phyloP scores from a whole-genome alignment of 2,329 filamentous ascomycete species.

The Uncinocarpus reesii region DNA sequence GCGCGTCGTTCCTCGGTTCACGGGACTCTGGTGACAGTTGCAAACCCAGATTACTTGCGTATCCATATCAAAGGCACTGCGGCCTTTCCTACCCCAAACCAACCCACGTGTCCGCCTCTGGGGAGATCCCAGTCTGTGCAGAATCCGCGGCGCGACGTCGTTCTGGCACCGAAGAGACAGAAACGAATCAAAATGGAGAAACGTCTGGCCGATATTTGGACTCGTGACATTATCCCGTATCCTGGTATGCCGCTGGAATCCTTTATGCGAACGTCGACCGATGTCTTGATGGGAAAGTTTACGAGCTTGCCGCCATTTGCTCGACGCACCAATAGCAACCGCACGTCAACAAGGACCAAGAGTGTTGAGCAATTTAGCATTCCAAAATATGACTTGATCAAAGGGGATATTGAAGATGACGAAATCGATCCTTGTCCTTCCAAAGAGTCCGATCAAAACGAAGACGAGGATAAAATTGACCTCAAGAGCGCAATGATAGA shows the following conservation, averaged over 20 bases:
- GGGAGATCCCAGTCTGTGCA: constrained; percentile 51
- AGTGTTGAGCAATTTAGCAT: constrained; percentile 10
- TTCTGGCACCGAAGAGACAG: constrained; percentile 61
- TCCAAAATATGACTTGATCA: constrained; percentile 7
- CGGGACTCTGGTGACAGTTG: constrained; percentile 46
- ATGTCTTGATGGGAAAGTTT: constrained; percentile 77
- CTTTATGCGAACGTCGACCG: constrained; percentile 66
- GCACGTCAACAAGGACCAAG: background rate
- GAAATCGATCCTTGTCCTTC: background rate
- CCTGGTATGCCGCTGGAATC: constrained; percentile 71
- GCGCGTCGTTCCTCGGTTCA: constrained; percentile 59
- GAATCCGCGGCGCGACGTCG: constrained; percentile 53
- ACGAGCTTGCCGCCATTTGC: constrained; percentile 69
- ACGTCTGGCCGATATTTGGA: constrained; percentile 70
- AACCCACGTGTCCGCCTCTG: constrained; percentile 11
- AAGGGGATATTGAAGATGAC: constrained; percentile 4
- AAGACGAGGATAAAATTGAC: constrained; percentile 2
- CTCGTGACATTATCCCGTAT: constrained; percentile 65
- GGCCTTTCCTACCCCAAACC: constrained; percentile 11
- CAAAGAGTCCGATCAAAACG: background rate
- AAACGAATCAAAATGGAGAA: constrained; percentile 70
- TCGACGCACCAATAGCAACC: constrained; percentile 53
- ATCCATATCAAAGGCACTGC: constrained; percentile 18
- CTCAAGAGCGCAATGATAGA: background rate
- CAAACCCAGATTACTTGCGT: constrained; percentile 12